A percentile compares a stretch with the other conserved stretches of the same genome.
These are phyloP conservation scores for Colletotrichum horii DNA, from an alignment of 2,329 filamentous ascomycete species.

Conservation along the genomic window DNA sequence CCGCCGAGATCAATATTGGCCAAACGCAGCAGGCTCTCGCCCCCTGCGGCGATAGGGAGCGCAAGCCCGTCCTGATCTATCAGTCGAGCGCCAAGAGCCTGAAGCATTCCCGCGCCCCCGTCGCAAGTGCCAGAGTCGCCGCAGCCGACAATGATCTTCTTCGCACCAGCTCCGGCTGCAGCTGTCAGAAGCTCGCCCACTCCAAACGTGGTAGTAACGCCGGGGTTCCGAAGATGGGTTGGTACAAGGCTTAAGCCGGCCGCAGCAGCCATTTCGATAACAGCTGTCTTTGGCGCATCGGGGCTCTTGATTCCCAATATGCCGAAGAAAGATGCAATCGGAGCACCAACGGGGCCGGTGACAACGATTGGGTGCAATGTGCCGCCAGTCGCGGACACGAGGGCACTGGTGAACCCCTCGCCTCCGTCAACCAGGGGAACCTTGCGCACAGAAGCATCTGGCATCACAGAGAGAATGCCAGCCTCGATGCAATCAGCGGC, in stretches of 20 bases:
- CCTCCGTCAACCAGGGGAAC: constrained; percentile 58
- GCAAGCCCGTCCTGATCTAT: constrained; percentile 39
- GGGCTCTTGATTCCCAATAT: constrained; percentile 36
- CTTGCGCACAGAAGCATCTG: constrained; percentile 47
- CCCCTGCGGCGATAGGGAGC: constrained; percentile 44
- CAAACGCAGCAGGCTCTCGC: constrained; percentile 41
- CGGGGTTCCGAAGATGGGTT: constrained; percentile 46
- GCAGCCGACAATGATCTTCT: constrained; percentile 54
- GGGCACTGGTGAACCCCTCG: constrained; percentile 53
- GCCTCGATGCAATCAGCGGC: constrained; percentile 56
- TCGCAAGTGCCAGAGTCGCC: constrained; percentile 61
- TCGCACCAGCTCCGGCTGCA: constrained; percentile 49
- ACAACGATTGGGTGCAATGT: constrained; percentile 40
- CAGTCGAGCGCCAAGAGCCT: constrained; percentile 53
- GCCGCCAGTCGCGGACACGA: constrained; percentile 49
- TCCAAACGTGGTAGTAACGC: constrained; percentile 54
- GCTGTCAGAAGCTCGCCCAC: constrained; percentile 53
- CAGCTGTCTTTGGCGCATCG: constrained; percentile 38
- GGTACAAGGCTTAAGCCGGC: constrained; percentile 57
- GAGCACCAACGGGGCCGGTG: constrained; percentile 47
- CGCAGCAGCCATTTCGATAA: constrained; percentile 59
- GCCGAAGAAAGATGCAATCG: constrained; percentile 50
- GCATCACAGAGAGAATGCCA: constrained; percentile 49
- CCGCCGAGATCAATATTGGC: constrained; percentile 41
- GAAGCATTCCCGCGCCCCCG: constrained; percentile 58